Evolutionary conservation across 2,329 filamentous ascomycete genomes (phyloP).

Genomic region (Colletotrichum tabaci): DNA sequence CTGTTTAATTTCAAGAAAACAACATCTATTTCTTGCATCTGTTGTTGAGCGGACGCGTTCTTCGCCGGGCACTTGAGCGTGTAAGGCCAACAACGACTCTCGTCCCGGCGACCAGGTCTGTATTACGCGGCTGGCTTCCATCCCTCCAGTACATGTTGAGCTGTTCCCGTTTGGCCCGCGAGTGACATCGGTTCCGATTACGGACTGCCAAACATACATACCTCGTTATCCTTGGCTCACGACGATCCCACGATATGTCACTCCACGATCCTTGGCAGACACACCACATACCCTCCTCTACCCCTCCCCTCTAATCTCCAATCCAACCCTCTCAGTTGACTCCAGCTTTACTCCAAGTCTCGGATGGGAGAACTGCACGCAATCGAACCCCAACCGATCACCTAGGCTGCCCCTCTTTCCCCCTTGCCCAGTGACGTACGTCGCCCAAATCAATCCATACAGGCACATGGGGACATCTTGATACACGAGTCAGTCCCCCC

Average conservation of each 20-base stretch:
- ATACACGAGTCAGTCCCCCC: constrained; percentile 19
- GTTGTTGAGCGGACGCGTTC: no score
- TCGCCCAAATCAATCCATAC: background rate
- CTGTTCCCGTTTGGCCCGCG: no score
- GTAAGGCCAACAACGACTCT: no score
- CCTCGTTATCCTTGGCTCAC: background rate
- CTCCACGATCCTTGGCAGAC: background rate
- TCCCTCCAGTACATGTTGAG: no score
- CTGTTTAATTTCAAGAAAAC: background rate
- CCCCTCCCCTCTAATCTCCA: background rate
- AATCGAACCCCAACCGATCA: constrained; percentile 14
- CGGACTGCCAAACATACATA: background rate
- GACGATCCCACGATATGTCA: background rate
- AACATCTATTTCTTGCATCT: background rate
- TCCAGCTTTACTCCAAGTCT: constrained; percentile 9
- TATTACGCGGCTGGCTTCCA: background rate
- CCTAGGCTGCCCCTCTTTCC: background rate
- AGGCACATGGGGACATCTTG: background rate
- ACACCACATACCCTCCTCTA: background rate
- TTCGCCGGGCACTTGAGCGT: no score
- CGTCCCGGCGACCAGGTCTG: background rate
- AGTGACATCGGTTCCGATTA: background rate
- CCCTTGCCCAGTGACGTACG: constrained; percentile 20
- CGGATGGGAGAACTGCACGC: background rate
- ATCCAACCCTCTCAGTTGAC: background rate